Evolutionary conservation across 768 basidiomycete species (phyloP), one percentile per base, ranked within the genome.

Genomic region (Auricularia sp.): DNA sequence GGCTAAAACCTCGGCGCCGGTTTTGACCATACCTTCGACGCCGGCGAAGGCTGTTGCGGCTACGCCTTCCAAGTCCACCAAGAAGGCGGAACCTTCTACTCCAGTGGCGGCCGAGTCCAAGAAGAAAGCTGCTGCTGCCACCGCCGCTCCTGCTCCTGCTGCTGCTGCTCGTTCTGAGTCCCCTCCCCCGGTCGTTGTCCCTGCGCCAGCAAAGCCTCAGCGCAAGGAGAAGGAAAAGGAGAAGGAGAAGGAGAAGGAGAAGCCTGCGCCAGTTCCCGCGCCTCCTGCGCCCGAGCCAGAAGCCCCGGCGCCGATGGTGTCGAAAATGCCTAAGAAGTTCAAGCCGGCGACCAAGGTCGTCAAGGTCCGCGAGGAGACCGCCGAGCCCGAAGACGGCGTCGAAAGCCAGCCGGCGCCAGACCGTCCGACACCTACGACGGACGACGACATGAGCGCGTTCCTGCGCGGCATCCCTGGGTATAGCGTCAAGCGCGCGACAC

Each of bases 321-420:
- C 90, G 29, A 91, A 87, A 74, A 86, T 90, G 75, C 88, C 90
- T 4, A 92, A 91, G 80, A 92, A 92, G 74, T 89, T 79, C 69
- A 67, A 65, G 62, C 67, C 66, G 24, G 34, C 61, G 42, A 44
- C 66, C n/a, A 65, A 65, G 47, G 61, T 63, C 18, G 44, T 59
- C 16, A 67, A 67, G 62, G 24, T 37, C 35, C 44, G 18, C 3
- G 62, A 47, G 47, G 65, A 65, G 33, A 36, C 66, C n/a, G 29
- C 58, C 16, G 61, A 54, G 33, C 39, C 66, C 34, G 67, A 47
- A 24, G 54, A 59, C 14, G 11, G 34, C 56, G 24, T 24, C 21
- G 56, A 59, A 18, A 59, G 56, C 29, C 56, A 29, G 56, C 29
- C 62, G 21, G 18, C 63, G 34, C 44, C 68, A 2, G 36, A 62